Evolutionary conservation across 2,329 filamentous ascomycete species (phyloP), one percentile per base, ranked within the genome.

Genomic region (Phoma sp.): DNA sequence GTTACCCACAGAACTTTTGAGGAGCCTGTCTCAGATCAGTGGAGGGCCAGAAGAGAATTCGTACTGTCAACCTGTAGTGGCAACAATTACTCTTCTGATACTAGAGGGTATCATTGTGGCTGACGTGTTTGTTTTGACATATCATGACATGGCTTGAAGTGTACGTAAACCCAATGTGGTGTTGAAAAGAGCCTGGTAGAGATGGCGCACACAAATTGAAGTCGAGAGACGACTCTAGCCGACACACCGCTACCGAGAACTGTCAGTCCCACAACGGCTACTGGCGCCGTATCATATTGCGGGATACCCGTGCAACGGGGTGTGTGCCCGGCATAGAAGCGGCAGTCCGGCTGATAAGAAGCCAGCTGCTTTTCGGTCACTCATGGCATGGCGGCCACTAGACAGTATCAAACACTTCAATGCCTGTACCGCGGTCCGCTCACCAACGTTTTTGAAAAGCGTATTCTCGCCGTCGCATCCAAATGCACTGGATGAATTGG

Each of bases 241-340:
- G 73, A 43, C 71, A 74, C 44, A 71, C 77, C 17, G 59, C 71
- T 1, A 72, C 75, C 0, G 74, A 75, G 44, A 62, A 61, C 25
- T 70, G 65, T 45, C 77, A 79, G 58, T 78, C 76, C 1, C 77
- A 79, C 61, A 79, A 80, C 49, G 76, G 79, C 50, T 78, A 80
- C 67, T 77, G 72, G 72, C 72, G 76, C 10, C 59, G 62, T 15
- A 68, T 78, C 1, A 77, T 77, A 4, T 63, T 80, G 21, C 77
- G 74, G 46, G 60, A 67, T 19, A 77, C 77, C 2, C 62, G 80
- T 0, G 69, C 69, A 4, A 71, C 71, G n/a, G 78, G 78, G 24
- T 77, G 73, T 52, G 47, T 62, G 17, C 17, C 17, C 1, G 58
- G 71, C 41, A 46, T 74, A 9, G 71, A 75, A 52, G 72, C 72